Evolutionary conservation across 2,329 filamentous ascomycete genomes (phyloP), one percentile per base, ranked within the genome.

Genomic region (Dothideomycetidae sp.): DNA sequence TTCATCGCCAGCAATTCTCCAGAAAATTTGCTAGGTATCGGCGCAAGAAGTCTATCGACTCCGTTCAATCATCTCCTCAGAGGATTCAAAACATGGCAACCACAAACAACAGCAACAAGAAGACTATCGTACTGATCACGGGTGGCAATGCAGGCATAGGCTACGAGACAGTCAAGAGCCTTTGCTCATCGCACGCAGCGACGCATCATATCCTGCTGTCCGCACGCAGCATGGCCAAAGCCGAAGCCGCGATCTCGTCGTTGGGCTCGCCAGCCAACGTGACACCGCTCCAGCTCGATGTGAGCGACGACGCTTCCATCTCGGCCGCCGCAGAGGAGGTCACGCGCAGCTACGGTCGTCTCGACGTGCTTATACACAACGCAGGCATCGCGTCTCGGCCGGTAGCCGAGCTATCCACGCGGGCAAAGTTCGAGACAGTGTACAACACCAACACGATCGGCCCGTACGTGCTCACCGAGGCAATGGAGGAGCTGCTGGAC

Each of bases 321-420:
- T 19, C 14, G 9, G n/a, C 19, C n/a, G 40, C 39, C 2, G 21
- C 21, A 15, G 17, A 38, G 4, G 9, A 19, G 5, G 17, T 42
- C 17, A 31, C 33, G 13, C n/a, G 30, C 12, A 34, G 23, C 11
- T 36, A 29, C 17, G 40, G 33, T 15, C 28, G 38, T n/a, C 29
- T 46, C 14, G 42, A 46, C 42, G 31, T 34, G 14, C 30, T 46
- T 4, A 28, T 46, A 14, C 38, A 46, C 37, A 46, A 46, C 23
- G 44, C 44, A 4, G 45, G 45, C 18, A 46, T 40, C 21, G 40
- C 37, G 26, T 34, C 33, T 18, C 43, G 29, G 26, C 41, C 39
- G 2, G 36, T 39, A 12, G 35, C 43, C n/a, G 36, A 41, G 23
- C 42, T 40, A 29, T 41, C 41, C 1, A n/a, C 26, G 9, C 34